Evolutionary conservation across 2,329 filamentous ascomycete species (phyloP), one percentile per base, ranked within the genome.

Genomic region (Hirsutella thompsonii): DNA sequence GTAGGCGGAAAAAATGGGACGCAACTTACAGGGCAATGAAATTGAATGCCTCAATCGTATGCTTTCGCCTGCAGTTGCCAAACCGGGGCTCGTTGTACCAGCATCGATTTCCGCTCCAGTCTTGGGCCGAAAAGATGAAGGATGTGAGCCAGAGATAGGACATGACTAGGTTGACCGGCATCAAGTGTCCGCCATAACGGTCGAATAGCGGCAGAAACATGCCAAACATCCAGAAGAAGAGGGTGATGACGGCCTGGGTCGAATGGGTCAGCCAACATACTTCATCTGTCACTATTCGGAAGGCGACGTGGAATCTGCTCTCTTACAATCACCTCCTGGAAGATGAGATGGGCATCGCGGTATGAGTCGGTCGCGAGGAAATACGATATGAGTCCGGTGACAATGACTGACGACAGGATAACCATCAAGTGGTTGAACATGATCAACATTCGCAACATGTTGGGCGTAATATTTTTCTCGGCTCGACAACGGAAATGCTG

Each of bases 131-230:
- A 39, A 54, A 53, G 45, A 52, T 50, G 40, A 54, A 52, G 18
- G 49, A 44, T 8, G 52, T 52, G 37, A 55, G 46, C 52, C 52
- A 54, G 2, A 54, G 47, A 38, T 52, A 54, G 20, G 51, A 53
- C 34, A 53, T 47, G 38, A 47, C 37, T 5, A 52, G 38, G 40
- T 50, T 52, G 4, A 48, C 20, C 2, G 49, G 49, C 37, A 49
- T 33, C 4, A 55, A 29, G 14, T 47, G 43, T 13, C 52, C 52
- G 5, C 43, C 35, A 38, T 53, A 54, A 10, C 40, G 42, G 16
- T 43, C 37, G n/a, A 50, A 5, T 1, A 52, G 29, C 2, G 52
- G 48, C 5, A 52, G 16, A 8, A 48, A 16, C 38, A 52, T 46
- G 26, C 44, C 46, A 32, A 52, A 16, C 8, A 49, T 37, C 37